Conservation (phyloP, 1,284 basidiomycete genomes). For the Thelephora terrestris region DNA sequence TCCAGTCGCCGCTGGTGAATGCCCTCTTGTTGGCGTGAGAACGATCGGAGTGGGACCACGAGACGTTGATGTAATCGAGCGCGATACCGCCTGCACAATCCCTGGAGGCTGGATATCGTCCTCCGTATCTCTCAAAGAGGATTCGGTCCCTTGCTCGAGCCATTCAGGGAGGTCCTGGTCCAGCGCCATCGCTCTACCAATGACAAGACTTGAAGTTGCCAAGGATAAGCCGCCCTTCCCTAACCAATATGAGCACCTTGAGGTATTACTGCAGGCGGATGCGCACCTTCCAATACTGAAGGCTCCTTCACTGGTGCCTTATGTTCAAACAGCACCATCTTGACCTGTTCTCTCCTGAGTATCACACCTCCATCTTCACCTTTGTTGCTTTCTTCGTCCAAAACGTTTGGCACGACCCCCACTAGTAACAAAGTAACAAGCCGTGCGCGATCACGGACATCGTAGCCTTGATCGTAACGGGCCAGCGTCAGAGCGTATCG, state of each 20-base stretch:
- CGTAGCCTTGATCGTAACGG: slow-evolving; percentile 79
- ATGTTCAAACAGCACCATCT: slow-evolving; percentile 68
- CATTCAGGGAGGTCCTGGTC: slow-evolving; percentile 27
- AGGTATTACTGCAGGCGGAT: too few relatives aligned
- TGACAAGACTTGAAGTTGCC: slow-evolving; percentile 31
- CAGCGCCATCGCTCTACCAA: slow-evolving; percentile 35
- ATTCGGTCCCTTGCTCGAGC: slow-evolving; percentile 27
- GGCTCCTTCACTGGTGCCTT: slow-evolving; percentile 40
- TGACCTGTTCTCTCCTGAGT: slow-evolving; percentile 73
- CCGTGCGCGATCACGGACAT: slow-evolving; percentile 80
- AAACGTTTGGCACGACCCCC: slow-evolving; percentile 35
- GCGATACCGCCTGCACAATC: slow-evolving; percentile 14
- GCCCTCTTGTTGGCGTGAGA: slow-evolving; percentile 38
- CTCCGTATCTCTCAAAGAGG: slow-evolving; percentile 34
- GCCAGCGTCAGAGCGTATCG: slow-evolving; percentile 78
- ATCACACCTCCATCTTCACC: slow-evolving; percentile 60
- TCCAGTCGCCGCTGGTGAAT: slow-evolving; percentile 33
- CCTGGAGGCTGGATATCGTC: slow-evolving; percentile 36
- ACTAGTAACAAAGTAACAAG: slow-evolving; percentile 67
- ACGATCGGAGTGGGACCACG: slow-evolving; percentile 31
- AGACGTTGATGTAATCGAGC: slow-evolving; percentile 15
- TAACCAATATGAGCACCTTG: slow-evolving; percentile 8
- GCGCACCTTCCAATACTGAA: slow-evolving; percentile 18
- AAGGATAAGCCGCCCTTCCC: slow-evolving; percentile 42
- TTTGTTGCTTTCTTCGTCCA: slow-evolving; percentile 26